Evolutionary conservation across 1,284 basidiomycete genomes (phyloP).

Genomic region (Athelia psychrophila): DNA sequence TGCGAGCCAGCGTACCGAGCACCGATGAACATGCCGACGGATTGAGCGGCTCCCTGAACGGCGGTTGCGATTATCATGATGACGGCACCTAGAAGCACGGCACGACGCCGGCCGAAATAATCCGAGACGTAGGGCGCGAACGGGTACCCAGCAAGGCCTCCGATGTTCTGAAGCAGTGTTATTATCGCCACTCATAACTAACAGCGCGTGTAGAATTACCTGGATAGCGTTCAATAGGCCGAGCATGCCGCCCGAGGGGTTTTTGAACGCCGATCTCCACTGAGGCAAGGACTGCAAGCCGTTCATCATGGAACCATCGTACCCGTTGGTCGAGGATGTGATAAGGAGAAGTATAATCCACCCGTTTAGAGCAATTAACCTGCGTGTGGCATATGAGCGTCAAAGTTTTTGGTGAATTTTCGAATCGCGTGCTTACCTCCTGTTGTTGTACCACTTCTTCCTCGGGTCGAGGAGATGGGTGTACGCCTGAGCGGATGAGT

Average conservation of each 20-base stretch:
- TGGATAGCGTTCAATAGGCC: conserved; percentile 72
- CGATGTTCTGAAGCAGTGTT: conserved; percentile 50
- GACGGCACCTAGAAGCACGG: conserved; percentile 59
- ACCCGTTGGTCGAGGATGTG: conserved; percentile 75
- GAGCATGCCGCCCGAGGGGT: conserved; percentile 53
- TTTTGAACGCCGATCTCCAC: conserved; percentile 57
- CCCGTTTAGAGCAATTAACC: conserved; percentile 58
- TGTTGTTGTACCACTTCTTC: conserved; percentile 73
- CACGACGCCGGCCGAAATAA: conserved; percentile 57
- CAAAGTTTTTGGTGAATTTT: not conserved
- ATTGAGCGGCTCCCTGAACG: conserved; percentile 68
- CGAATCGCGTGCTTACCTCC: conserved; percentile 35
- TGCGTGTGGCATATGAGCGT: conserved; percentile 19
- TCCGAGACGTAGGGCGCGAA: conserved; percentile 72
- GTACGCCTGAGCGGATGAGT: conserved; percentile 34
- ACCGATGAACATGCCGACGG: conserved; percentile 79
- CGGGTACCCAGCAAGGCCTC: conserved; percentile 61
- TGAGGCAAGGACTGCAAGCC: conserved; percentile 63
- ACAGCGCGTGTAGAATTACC: too few species aligned
- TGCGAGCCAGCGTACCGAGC: conserved; percentile 44
- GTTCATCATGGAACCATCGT: conserved; percentile 79
- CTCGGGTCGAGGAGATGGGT: conserved; percentile 59
- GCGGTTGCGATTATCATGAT: conserved; percentile 69
- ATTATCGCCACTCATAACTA: too few species aligned
- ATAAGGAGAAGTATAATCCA: conserved; percentile 73